Conservation (phyloP, 768 basidiomycete genomes). For the Tricholoma furcatifolium region DNA sequence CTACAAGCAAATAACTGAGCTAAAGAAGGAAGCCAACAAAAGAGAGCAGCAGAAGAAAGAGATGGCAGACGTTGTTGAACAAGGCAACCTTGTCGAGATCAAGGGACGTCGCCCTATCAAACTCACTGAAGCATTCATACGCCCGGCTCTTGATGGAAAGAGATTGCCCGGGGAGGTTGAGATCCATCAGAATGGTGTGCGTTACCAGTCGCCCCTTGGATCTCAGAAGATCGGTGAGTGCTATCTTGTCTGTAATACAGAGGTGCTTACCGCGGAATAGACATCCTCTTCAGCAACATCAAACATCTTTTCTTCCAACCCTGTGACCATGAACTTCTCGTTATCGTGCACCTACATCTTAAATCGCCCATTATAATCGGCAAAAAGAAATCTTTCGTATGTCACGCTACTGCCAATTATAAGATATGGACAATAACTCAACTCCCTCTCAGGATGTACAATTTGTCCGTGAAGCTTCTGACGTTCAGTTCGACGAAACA, state of each 20-base stretch:
- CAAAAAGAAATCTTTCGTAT: conserved; percentile 94
- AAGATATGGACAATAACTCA: conserved; percentile 3
- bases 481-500: conserved; percentile 97
- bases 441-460: conserved; percentile 74
- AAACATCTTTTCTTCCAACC: conserved; percentile 99
- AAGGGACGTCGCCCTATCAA: conserved; percentile 86
- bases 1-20: conserved; percentile 87
- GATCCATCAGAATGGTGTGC: conserved; percentile 95
- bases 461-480: conserved; percentile 97
- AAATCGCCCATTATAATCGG: conserved; percentile 98
- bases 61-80: conserved; percentile 97
- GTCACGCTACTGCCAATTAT: conserved; percentile 23
- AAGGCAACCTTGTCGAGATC: conserved; percentile 84
- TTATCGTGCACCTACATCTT: conserved; percentile 91
- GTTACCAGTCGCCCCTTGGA: conserved; percentile 85
- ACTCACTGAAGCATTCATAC: conserved; percentile 88
- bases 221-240: conserved; percentile 89
- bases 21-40: conserved; percentile 97
- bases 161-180: conserved; percentile 96
- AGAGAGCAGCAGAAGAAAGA: conserved; percentile 97
- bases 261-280: conserved; percentile 36
- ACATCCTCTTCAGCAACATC: conserved; percentile 94
- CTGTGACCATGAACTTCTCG: conserved; percentile 92
- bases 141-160: conserved; percentile 94
- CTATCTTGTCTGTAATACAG: conserved; percentile 6